phyloP scores from a whole-genome alignment of 2,329 filamentous ascomycete species.

The Tolypocladium capitatum region DNA sequence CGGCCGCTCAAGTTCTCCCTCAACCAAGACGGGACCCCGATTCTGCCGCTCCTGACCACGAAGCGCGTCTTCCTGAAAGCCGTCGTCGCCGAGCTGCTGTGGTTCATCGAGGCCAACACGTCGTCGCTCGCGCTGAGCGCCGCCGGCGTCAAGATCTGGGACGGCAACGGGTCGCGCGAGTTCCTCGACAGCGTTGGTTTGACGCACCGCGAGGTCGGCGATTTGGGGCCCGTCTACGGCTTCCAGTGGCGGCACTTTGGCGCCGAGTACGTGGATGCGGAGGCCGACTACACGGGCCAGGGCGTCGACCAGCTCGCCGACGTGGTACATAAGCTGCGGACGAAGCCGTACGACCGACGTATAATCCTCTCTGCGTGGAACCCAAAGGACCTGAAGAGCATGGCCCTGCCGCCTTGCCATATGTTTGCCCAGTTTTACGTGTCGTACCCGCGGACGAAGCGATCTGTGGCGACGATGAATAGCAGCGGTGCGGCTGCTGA shows the following conservation, averaged over 20 bases:
- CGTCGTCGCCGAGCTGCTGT: slow-evolving; percentile 83
- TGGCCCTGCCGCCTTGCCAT: slow-evolving; percentile 90
- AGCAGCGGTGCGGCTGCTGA: slow-evolving; percentile 2
- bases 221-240: slow-evolving; percentile 90
- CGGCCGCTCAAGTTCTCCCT: slow-evolving; percentile 77
- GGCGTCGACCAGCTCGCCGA: slow-evolving; percentile 90
- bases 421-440: slow-evolving; percentile 98
- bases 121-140: slow-evolving; percentile 64
- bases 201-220: slow-evolving; percentile 67
- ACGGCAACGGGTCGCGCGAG: slow-evolving; percentile 84
- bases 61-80: slow-evolving; percentile 92
- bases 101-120: slow-evolving; percentile 83
- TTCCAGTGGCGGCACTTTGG: slow-evolving; percentile 99
- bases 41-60: slow-evolving; percentile 89
- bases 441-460: slow-evolving; percentile 43
- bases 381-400: slow-evolving; percentile 67
- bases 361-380: slow-evolving; percentile 95
- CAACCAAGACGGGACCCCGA: slow-evolving; percentile 43
- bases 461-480: neutral
- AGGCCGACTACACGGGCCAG: slow-evolving; percentile 71
- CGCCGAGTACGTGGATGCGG: slow-evolving; percentile 68
- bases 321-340: slow-evolving; percentile 73
- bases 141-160: slow-evolving; percentile 91
- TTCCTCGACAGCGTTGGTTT: slow-evolving; percentile 82
- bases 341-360: slow-evolving; percentile 74